Evolutionary conservation across 805 yeast species (phyloP).

Genomic region (Lipomyces kockii): DNA sequence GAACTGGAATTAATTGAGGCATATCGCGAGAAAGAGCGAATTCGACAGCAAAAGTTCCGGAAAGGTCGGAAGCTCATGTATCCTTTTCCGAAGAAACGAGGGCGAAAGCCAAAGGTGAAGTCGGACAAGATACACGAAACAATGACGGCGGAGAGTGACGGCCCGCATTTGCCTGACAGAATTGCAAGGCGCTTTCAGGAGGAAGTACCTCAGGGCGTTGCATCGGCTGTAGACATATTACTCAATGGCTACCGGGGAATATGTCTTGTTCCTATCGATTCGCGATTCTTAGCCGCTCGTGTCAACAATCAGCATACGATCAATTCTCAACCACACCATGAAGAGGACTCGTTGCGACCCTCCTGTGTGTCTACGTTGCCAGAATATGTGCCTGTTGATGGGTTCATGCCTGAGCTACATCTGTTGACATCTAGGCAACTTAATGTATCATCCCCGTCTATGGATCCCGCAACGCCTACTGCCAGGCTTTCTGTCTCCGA

Average conservation of each 20-base stretch:
- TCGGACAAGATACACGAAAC: background rate
- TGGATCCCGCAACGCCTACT: background rate
- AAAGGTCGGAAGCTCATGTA: background rate
- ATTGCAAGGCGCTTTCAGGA: background rate
- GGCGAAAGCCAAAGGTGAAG: background rate
- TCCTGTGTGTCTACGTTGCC: background rate
- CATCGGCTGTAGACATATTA: background rate
- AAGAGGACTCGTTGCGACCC: background rate
- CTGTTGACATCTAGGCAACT: background rate
- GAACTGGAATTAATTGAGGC: background rate
- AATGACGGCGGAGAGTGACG: background rate
- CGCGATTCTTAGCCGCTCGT: background rate
- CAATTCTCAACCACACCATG: background rate
- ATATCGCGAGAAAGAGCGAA: background rate
- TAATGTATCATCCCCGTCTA: background rate
- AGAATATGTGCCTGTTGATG: background rate
- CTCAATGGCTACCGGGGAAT: background rate
- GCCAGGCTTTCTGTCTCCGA: background rate
- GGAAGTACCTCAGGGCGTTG: background rate
- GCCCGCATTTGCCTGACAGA: background rate
- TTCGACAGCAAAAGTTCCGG: background rate
- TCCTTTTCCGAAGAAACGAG: background rate
- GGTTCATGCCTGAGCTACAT: background rate
- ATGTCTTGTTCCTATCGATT: background rate
- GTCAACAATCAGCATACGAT: background rate